phyloP scores from a whole-genome alignment of 148 eudicot species.

The Salicornia ramosissima region DNA sequence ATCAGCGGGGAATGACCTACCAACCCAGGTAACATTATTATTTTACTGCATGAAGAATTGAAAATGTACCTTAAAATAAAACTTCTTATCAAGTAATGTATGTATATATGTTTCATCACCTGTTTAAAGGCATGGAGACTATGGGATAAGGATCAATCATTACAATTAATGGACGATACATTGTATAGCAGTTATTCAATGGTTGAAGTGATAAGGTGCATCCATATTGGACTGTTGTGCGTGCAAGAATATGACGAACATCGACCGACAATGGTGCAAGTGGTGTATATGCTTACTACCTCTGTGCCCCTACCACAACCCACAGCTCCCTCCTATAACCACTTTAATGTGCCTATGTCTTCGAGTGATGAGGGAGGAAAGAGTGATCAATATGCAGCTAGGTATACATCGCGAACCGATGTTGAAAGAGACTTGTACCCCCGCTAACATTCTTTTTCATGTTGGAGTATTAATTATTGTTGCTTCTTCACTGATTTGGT shows the following conservation, averaged over 20 bases:
- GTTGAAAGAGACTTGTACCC: too few species aligned
- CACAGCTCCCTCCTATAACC: constrained; percentile 13
- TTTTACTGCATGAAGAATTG: too few species aligned
- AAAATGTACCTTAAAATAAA: too few species aligned
- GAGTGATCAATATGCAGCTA: too few species aligned
- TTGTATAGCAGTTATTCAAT: neutral
- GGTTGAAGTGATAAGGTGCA: constrained; percentile 4
- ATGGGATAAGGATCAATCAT: neutral
- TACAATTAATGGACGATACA: neutral
- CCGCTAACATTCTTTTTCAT: too few species aligned
- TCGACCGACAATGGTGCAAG: constrained; percentile 20
- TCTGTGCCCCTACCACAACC: constrained; percentile 24
- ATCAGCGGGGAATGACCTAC: constrained; percentile 5
- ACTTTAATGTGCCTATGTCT: too few species aligned
- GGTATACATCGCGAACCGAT: too few species aligned
- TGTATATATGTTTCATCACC: neutral
- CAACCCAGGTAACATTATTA: neutral
- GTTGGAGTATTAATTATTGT: too few species aligned
- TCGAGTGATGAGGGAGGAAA: too few species aligned
- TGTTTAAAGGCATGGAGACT: neutral
- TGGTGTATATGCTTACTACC: constrained; percentile 26
- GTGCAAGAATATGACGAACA: constrained; percentile 12
- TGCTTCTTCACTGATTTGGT: too few species aligned
- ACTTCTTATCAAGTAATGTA: too few species aligned
- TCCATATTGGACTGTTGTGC: constrained; percentile 26